Conservation (phyloP, 164 flowering plant genomes). For the Kingdonia uniflora region DNA sequence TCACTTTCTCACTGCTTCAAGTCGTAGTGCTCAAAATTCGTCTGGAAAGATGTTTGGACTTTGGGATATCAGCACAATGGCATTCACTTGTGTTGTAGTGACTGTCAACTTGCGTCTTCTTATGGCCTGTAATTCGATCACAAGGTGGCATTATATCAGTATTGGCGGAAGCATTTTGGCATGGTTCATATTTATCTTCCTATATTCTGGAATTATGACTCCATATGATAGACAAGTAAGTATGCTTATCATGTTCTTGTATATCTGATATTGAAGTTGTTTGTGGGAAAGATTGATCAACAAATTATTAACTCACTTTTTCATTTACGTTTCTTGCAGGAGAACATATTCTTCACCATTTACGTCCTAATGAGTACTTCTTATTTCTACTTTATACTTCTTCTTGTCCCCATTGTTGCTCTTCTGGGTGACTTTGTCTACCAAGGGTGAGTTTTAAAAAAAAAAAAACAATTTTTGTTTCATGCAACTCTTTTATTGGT, state of each 20-base stretch:
- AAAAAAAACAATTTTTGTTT: neutral
- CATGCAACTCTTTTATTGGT: neutral
- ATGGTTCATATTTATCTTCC: constrained; percentile 78
- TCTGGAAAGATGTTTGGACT: constrained; percentile 82
- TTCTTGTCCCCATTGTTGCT: constrained; percentile 75
- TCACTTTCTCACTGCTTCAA: constrained; percentile 48
- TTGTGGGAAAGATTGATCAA: neutral
- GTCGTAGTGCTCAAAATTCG: constrained; percentile 36
- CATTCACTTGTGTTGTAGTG: constrained; percentile 72
- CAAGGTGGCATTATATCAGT: constrained; percentile 82
- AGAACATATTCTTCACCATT: constrained; percentile 61
- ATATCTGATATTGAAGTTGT: neutral
- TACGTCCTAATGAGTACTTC: constrained; percentile 76
- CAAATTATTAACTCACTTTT: neutral
- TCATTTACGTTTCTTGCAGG: constrained; percentile 42
- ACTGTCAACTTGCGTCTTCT: constrained; percentile 91
- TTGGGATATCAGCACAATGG: constrained; percentile 97
- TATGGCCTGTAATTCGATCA: constrained; percentile 69
- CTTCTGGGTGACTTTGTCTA: constrained; percentile 72
- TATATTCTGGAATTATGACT: constrained; percentile 61
- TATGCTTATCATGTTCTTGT: constrained; percentile 1
- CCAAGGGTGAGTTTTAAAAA: constrained; percentile 54
- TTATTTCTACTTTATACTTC: constrained; percentile 62
- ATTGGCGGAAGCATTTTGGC: constrained; percentile 84
- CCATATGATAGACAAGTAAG: constrained; percentile 52